phyloP scores from a whole-genome alignment of 2,329 filamentous ascomycete species.

The Cadophora sp. region DNA sequence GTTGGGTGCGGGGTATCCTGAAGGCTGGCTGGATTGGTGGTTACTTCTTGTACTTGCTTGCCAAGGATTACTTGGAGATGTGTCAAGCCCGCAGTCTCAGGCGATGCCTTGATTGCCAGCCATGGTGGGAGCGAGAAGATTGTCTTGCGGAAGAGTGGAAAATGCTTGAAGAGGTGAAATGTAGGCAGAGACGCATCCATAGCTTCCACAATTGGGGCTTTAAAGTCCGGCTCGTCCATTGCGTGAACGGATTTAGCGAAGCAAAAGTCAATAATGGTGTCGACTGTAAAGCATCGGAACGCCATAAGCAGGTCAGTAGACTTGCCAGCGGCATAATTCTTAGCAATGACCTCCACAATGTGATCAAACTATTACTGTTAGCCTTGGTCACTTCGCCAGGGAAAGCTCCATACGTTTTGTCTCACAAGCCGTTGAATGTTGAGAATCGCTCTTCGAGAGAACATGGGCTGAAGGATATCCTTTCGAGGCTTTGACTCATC shows the following conservation, averaged over 20 bases:
- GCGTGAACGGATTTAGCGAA: constrained; percentile 50
- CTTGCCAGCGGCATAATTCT: constrained; percentile 35
- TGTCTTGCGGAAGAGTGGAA: constrained; percentile 36
- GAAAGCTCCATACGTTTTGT: constrained; percentile 41
- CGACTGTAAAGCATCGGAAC: constrained; percentile 47
- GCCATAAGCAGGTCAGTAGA: constrained; percentile 44
- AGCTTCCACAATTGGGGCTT: constrained; percentile 50
- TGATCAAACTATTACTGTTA: constrained; percentile 38
- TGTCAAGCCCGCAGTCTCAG: constrained; percentile 34
- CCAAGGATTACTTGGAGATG: constrained; percentile 31
- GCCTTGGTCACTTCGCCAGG: background rate
- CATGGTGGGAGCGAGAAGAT: constrained; percentile 38
- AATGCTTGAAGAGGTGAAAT: constrained; percentile 50
- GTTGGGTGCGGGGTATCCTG: constrained; percentile 42
- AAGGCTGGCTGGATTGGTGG: constrained; percentile 34
- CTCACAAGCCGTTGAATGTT: constrained; percentile 47
- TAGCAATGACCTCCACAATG: constrained; percentile 43
- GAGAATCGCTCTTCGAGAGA: constrained; percentile 49
- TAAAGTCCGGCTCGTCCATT: constrained; percentile 48
- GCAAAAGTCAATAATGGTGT: constrained; percentile 49
- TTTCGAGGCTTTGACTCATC: constrained; percentile 49
- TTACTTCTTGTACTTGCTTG: constrained; percentile 31
- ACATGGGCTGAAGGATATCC: constrained; percentile 50
- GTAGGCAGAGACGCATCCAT: constrained; percentile 48
- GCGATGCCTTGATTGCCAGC: constrained; percentile 35